Conservation (phyloP, 2,329 filamentous ascomycete genomes). For the Clarireedia homoeocarpa region DNA sequence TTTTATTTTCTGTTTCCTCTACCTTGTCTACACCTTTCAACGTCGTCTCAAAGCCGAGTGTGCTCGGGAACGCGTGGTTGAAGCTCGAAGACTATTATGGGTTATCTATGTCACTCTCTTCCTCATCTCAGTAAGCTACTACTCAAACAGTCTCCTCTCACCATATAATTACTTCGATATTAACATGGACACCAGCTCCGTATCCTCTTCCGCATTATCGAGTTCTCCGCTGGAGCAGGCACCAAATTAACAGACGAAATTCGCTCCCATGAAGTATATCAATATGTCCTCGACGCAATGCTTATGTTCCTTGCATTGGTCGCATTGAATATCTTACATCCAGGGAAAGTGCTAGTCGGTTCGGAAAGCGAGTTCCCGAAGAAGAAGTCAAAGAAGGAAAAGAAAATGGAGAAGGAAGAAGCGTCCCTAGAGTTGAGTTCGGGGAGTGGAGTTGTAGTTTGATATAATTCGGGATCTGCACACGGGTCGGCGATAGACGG, state of each 20-base stretch:
- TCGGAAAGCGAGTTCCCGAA: constrained; percentile 38
- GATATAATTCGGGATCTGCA: too few relatives aligned
- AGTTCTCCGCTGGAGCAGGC: constrained; percentile 47
- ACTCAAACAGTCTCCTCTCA: constrained; percentile 23
- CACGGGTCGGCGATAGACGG: too few relatives aligned
- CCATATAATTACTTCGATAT: constrained; percentile 24
- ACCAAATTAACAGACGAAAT: constrained; percentile 29
- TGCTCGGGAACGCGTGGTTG: not conserved
- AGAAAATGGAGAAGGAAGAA: not conserved
- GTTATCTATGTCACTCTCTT: constrained; percentile 34
- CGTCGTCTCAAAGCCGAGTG: not conserved
- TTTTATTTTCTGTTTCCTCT: constrained; percentile 34
- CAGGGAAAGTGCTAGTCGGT: constrained; percentile 39
- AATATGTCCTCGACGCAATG: constrained; percentile 43
- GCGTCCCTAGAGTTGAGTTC: not conserved
- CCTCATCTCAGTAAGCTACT: constrained; percentile 29
- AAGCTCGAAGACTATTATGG: constrained; percentile 31
- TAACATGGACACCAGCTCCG: constrained; percentile 29
- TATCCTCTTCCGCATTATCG: constrained; percentile 52
- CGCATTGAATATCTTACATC: constrained; percentile 39
- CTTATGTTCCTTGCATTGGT: constrained; percentile 45
- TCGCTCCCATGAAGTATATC: constrained; percentile 44
- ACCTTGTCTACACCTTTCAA: not conserved
- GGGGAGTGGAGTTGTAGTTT: not conserved
- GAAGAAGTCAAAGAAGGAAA: constrained; percentile 19